Conservation (phyloP, 1,284 basidiomycete genomes). For the Calocybe gambosa region DNA sequence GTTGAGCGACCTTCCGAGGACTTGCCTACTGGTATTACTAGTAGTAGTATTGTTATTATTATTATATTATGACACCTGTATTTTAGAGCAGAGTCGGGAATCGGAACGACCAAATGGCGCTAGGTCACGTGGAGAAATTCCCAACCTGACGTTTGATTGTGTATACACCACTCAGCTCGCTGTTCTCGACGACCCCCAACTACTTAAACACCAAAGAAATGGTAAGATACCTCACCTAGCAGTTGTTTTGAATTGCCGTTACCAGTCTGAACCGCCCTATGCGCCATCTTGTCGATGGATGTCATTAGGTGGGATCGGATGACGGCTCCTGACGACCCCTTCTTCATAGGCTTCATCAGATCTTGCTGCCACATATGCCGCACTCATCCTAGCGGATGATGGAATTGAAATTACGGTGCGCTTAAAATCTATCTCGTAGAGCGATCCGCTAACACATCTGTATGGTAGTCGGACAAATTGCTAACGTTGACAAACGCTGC, state of each 20-base stretch:
- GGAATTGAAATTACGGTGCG: slow-evolving; percentile 94
- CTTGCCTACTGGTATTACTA: too few species aligned
- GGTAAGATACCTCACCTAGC: slow-evolving; percentile 13
- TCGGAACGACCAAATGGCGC: too few species aligned
- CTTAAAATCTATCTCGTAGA: too few species aligned
- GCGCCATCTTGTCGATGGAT: slow-evolving; percentile 19
- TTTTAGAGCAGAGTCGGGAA: too few species aligned
- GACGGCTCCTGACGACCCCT: slow-evolving; percentile 14
- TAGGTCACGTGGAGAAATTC: slow-evolving; percentile 1
- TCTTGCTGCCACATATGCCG: slow-evolving; percentile 82
- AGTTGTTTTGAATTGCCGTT: slow-evolving; percentile 1
- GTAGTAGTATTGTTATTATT: background rate
- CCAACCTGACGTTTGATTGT: background rate
- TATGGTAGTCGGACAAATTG: slow-evolving; percentile 93
- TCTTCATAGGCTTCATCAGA: slow-evolving; percentile 49
- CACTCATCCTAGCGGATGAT: slow-evolving; percentile 77
- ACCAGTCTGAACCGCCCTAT: slow-evolving; percentile 1
- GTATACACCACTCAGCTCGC: slow-evolving; percentile 9
- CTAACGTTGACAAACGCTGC: slow-evolving; percentile 79
- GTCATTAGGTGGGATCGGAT: slow-evolving; percentile 17
- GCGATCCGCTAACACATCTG: background rate
- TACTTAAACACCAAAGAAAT: slow-evolving; percentile 14
- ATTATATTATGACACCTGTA: too few species aligned
- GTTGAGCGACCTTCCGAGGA: slow-evolving; percentile 17
- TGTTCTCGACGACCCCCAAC: slow-evolving; percentile 14